Conservation (phyloP, 257 asterid species). For the Solanum bukasovii region DNA sequence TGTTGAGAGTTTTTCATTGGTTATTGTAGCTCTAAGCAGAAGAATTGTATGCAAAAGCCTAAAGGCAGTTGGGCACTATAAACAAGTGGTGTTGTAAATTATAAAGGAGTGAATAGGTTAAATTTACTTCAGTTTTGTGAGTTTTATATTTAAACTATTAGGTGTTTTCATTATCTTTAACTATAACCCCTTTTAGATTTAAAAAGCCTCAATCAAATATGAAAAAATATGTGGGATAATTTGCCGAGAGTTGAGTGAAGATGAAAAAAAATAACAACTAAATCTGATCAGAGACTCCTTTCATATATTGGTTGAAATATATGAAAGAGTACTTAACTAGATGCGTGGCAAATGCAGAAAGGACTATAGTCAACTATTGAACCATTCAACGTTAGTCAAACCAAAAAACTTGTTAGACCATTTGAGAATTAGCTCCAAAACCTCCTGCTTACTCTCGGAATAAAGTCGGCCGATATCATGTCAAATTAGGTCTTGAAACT, state of each 20-base stretch:
- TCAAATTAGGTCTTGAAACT: neutral
- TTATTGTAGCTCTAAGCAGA: neutral
- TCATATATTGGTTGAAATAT: neutral
- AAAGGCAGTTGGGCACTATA: neutral
- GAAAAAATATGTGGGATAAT: neutral
- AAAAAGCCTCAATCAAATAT: too few species aligned
- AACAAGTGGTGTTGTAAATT: neutral
- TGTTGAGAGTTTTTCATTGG: neutral
- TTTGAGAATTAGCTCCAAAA: neutral
- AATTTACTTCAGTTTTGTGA: neutral
- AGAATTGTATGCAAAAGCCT: neutral
- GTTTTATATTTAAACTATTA: neutral
- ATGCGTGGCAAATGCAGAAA: neutral
- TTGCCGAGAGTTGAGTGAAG: neutral
- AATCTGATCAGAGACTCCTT: neutral
- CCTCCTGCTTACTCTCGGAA: neutral
- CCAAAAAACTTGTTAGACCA: neutral
- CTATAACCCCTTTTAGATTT: neutral
- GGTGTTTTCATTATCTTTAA: neutral
- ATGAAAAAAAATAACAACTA: too few species aligned
- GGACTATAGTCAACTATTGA: neutral
- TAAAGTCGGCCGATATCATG: accelerated
- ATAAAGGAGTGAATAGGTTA: neutral
- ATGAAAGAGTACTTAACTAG: neutral
- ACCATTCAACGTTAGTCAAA: neutral